Conservation (phyloP, 306 rosid species). For the Cucumis sativus region DNA sequence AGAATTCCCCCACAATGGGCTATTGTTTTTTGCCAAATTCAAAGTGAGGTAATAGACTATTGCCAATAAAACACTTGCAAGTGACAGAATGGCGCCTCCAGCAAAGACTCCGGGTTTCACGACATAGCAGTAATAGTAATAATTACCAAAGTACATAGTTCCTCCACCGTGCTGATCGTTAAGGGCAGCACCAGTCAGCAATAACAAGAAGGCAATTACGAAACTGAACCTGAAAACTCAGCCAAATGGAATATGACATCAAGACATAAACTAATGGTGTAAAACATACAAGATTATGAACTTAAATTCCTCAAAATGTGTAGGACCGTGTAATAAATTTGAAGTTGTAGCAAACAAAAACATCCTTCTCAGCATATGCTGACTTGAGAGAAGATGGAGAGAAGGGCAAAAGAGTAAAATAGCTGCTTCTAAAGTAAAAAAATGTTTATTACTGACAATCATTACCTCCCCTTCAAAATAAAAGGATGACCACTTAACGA, state of each 20-base stretch:
- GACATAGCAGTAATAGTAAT: slow-evolving; percentile 56
- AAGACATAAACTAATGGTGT: background rate
- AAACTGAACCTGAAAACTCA: slow-evolving; percentile 60
- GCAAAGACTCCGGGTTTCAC: slow-evolving; percentile 83
- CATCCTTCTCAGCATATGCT: background rate
- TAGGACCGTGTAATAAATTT: background rate
- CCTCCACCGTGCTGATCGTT: slow-evolving; percentile 53
- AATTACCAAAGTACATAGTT: slow-evolving; percentile 51
- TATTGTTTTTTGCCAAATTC: slow-evolving; percentile 26
- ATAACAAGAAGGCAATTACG: slow-evolving; percentile 54
- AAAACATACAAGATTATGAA: background rate
- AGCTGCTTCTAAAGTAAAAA: background rate
- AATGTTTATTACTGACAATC: background rate
- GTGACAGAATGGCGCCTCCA: slow-evolving; percentile 49
- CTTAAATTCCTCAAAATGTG: background rate
- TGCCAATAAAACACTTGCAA: slow-evolving; percentile 60
- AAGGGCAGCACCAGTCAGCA: slow-evolving; percentile 65
- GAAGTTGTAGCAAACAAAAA: background rate
- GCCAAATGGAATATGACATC: background rate
- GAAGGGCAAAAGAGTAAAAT: background rate
- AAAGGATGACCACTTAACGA: background rate
- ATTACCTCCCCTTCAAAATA: background rate
- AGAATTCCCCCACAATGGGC: slow-evolving; percentile 17
- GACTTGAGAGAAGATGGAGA: background rate
- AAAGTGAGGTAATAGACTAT: slow-evolving; percentile 41